phyloP scores from a whole-genome alignment of 495 filamentous ascomycete genomes.

The Tuber indicum region DNA sequence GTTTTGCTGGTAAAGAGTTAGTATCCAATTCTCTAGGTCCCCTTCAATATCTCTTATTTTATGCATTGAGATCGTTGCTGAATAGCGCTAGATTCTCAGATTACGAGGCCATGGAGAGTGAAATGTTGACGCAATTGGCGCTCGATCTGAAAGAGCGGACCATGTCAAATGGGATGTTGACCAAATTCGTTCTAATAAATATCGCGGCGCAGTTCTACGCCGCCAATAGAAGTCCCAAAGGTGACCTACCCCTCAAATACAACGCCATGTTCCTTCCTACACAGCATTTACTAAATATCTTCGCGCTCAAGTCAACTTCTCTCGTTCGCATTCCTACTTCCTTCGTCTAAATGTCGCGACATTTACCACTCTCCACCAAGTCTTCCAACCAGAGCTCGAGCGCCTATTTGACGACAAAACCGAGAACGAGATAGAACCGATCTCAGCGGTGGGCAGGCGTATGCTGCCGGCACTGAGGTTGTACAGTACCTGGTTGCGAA shows the following conservation, averaged over 20 bases:
- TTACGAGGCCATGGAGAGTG: conserved; percentile 77
- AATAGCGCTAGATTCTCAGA: conserved; percentile 52
- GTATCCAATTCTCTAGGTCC: conserved; percentile 1
- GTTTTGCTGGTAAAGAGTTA: conserved; percentile 61
- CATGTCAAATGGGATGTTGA: conserved; percentile 57
- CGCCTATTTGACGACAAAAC: conserved; percentile 51
- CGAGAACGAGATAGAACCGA: conserved; percentile 48
- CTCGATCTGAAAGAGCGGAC: conserved; percentile 62
- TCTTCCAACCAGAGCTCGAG: conserved; percentile 62
- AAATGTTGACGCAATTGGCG: conserved; percentile 70
- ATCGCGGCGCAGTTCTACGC: conserved; percentile 74
- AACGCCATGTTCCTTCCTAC: conserved; percentile 53
- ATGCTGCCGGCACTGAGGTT: conserved; percentile 63
- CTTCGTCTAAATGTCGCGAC: conserved; percentile 76
- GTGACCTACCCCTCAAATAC: conserved; percentile 28
- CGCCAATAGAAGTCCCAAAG: conserved; percentile 43
- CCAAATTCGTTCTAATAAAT: conserved; percentile 78
- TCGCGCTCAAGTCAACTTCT: conserved; percentile 8
- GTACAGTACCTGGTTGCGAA: conserved; percentile 67
- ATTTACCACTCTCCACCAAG: conserved; percentile 67
- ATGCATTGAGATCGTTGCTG: background rate
- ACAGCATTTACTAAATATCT: background rate
- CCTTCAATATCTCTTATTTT: background rate
- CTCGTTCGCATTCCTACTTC: conserved; percentile 50
- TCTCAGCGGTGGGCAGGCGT: conserved; percentile 59